Percentiles rank a stretch among this genome's conserved stretches.
Conservation (phyloP, 2,329 filamentous ascomycete species). For the Beauveria australis region DNA sequence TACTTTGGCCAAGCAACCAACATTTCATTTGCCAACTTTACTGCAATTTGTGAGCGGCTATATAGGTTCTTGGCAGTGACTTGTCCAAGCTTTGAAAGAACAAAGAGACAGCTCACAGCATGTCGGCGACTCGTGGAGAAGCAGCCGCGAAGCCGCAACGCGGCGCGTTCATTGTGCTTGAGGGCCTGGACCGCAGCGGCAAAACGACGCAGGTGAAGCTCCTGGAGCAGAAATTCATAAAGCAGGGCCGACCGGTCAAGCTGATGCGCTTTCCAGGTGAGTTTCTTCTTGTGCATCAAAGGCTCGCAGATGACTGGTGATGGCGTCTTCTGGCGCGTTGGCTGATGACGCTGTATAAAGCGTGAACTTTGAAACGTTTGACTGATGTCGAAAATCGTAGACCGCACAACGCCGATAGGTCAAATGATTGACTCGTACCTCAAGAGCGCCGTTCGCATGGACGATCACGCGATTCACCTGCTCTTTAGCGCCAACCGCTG, state of each 20-base stretch:
- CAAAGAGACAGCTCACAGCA: background rate
- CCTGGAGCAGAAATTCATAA: constrained; percentile 48
- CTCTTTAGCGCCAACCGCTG: constrained; percentile 88
- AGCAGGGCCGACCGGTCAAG: constrained; percentile 40
- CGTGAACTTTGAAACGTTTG: background rate
- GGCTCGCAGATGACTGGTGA: background rate
- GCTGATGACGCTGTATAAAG: background rate
- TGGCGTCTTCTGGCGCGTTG: background rate
- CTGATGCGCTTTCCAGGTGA: constrained; percentile 51
- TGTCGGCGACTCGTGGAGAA: background rate
- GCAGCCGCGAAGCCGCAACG: constrained; percentile 24
- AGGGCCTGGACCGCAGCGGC: constrained; percentile 82
- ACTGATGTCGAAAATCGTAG: constrained; percentile 31
- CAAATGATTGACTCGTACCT: constrained; percentile 82
- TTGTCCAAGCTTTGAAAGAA: background rate
- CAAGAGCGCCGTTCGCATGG: constrained; percentile 60
- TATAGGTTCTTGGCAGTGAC: too few relatives aligned
- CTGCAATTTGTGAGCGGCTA: background rate
- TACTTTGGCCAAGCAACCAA: background rate
- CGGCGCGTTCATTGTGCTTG: constrained; percentile 73
- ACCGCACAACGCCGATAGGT: constrained; percentile 76
- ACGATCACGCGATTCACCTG: constrained; percentile 84
- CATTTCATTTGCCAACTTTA: background rate
- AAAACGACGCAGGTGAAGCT: constrained; percentile 84
- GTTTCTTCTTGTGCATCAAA: constrained; percentile 16